Evolutionary conservation across 2,329 filamentous ascomycete species (phyloP).

Genomic region (Penicillium sp.): DNA sequence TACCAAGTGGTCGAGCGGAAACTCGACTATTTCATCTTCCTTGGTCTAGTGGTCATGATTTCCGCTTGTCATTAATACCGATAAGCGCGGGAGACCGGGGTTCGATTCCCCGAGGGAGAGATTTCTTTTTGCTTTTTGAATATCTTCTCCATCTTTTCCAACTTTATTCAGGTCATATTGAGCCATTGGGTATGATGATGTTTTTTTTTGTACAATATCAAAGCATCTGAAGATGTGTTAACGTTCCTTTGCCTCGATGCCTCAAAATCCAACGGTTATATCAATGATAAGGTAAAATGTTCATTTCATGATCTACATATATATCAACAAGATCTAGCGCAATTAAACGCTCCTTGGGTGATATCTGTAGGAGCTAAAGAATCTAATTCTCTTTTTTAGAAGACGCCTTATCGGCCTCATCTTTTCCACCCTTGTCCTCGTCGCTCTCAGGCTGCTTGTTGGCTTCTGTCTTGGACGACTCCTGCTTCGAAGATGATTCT

Average conservation of each 20-base stretch:
- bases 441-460: neutral
- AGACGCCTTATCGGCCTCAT: neutral
- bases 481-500: neutral
- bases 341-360: neutral
- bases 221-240: neutral
- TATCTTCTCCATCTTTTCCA: no score
- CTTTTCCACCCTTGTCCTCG: neutral
- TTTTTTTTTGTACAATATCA: neutral
- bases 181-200: neutral
- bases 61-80: slow-evolving; percentile 38
- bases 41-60: slow-evolving; percentile 44
- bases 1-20: slow-evolving; percentile 26
- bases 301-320: neutral
- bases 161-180: no score
- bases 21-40: slow-evolving; percentile 24
- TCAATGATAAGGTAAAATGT: neutral
- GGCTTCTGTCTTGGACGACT: neutral
- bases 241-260: neutral
- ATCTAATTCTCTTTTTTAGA: neutral
- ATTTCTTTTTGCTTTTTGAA: slow-evolving; percentile 25
- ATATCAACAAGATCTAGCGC: neutral
- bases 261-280: neutral
- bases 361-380: neutral
- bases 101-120: slow-evolving; percentile 40
- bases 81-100: slow-evolving; percentile 40